phyloP scores from a whole-genome alignment of 805 yeast genomes.

The Saturnispora besseyi region DNA sequence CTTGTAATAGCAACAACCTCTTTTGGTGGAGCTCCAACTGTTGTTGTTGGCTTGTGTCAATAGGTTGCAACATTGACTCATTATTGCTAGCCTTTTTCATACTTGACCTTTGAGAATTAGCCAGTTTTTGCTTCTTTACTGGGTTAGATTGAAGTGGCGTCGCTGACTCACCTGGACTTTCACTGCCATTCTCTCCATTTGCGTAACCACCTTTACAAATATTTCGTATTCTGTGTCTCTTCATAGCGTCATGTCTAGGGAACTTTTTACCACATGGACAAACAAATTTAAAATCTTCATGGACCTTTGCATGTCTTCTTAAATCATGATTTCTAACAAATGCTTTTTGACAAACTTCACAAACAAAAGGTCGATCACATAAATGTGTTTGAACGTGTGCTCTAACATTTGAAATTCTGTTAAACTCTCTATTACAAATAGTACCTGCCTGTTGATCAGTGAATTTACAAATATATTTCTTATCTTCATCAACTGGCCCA shows the following conservation, averaged over 20 bases:
- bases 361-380: conserved; percentile 85
- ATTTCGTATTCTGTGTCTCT: conserved; percentile 67
- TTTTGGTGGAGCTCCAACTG: conserved; percentile 3
- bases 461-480: conserved; percentile 64
- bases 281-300: conserved; percentile 56
- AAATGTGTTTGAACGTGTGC: conserved; percentile 96
- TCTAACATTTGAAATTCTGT: conserved; percentile 83
- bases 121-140: background rate
- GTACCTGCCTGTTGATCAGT: conserved; percentile 25
- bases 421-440: conserved; percentile 73
- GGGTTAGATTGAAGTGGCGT: conserved; percentile 3
- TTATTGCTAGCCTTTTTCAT: background rate
- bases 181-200: conserved; percentile 16
- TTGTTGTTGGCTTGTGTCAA: background rate
- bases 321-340: conserved; percentile 96
- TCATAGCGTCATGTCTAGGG: conserved; percentile 81
- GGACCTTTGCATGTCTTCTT: conserved; percentile 82
- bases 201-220: conserved; percentile 72
- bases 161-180: conserved; percentile 17
- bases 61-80: background rate
- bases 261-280: conserved; percentile 96
- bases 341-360: conserved; percentile 68
- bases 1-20: background rate
- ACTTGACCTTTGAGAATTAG: background rate
- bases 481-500: conserved; percentile 67